These are phyloP conservation scores for Plasmodium chabaudi DNA, from an alignment of 169 alveolate genomes.

Conservation along the genomic window DNA sequence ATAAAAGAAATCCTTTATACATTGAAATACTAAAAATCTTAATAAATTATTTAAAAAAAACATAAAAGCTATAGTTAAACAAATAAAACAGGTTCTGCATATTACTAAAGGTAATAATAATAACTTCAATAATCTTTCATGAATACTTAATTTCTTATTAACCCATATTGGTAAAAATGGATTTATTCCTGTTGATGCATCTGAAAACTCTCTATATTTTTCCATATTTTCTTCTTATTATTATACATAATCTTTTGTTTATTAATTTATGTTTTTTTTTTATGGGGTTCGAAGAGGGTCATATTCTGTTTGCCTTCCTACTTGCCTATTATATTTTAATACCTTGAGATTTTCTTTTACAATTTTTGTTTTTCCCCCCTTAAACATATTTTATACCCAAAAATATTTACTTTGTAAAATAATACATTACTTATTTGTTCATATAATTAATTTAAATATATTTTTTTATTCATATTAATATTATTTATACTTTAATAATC, in stretches of 20 bases:
- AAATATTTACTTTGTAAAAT: background rate
- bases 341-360: background rate
- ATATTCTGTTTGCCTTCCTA: background rate
- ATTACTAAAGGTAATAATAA: constrained; percentile 47
- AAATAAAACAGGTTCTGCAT: constrained; percentile 36
- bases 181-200: constrained; percentile 81
- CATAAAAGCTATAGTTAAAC: constrained; percentile 59
- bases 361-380: too few species aligned
- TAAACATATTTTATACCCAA: background rate
- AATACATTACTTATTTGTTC: background rate
- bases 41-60: constrained; percentile 52
- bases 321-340: background rate
- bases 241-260: background rate
- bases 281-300: background rate
- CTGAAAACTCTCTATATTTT: constrained; percentile 80
- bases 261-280: background rate
- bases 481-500: too few species aligned
- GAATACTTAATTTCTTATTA: constrained; percentile 37
- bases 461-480: too few species aligned
- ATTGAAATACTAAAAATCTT: constrained; percentile 28
- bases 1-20: constrained; percentile 62
- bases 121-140: constrained; percentile 41
- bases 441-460: too few species aligned
- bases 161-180: constrained; percentile 83
- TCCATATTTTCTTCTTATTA: constrained; percentile 29